These are phyloP conservation scores for Corynascus novoguineensis DNA, from an alignment of 495 filamentous ascomycete genomes.

Conservation along the genomic window DNA sequence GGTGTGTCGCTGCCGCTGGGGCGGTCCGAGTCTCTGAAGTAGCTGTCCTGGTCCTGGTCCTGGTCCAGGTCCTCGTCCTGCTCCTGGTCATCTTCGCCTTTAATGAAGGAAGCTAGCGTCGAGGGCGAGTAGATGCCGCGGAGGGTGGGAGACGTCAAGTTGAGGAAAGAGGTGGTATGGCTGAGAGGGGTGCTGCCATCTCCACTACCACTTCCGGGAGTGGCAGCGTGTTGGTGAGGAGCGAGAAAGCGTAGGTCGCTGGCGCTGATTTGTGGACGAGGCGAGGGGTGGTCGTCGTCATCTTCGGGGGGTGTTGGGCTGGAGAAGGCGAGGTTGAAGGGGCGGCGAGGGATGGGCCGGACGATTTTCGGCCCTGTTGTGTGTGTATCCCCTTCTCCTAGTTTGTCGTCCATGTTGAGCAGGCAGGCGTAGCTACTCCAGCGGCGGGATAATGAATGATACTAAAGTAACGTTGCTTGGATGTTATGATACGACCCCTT, in stretches of 20 bases:
- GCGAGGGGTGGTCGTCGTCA: slow-evolving; percentile 43
- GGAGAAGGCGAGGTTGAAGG: slow-evolving; percentile 59
- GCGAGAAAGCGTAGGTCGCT: slow-evolving; percentile 36
- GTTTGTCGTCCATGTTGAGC: background rate
- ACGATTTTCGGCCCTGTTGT: slow-evolving; percentile 29
- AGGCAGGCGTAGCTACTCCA: background rate
- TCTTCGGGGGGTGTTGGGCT: slow-evolving; percentile 46
- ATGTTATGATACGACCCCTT: background rate
- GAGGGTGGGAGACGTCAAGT: slow-evolving; percentile 83
- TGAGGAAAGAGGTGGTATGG: slow-evolving; percentile 48
- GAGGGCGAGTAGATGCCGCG: slow-evolving; percentile 79
- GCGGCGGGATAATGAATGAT: background rate
- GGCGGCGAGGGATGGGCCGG: slow-evolving; percentile 40
- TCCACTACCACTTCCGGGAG: slow-evolving; percentile 16
- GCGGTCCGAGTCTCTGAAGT: slow-evolving; percentile 22
- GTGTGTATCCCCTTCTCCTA: background rate
- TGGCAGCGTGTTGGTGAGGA: slow-evolving; percentile 23
- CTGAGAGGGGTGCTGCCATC: slow-evolving; percentile 24
- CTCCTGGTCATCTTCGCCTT: background rate
- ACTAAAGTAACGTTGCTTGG: background rate
- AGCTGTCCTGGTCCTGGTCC: background rate
- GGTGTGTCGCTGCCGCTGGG: background rate
- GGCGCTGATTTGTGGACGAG: slow-evolving; percentile 29
- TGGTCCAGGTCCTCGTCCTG: background rate
- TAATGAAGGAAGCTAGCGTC: slow-evolving; percentile 4